Conservation (phyloP, 129 eudicot genomes). For the Arctium minus region DNA sequence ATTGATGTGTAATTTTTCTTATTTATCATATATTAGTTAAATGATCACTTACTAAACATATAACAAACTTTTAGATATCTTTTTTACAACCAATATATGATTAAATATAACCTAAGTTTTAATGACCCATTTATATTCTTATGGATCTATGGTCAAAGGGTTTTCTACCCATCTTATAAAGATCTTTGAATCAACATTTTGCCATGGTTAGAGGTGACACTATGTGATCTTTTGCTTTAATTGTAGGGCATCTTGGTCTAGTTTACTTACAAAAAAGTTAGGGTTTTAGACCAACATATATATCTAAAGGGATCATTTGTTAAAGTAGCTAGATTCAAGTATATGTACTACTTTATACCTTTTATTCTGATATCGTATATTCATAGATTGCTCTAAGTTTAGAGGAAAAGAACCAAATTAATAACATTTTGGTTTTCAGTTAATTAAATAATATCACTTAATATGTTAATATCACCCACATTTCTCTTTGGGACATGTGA, state of each 20-base stretch:
- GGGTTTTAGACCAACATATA: neutral
- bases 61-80: neutral
- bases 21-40: too few species aligned
- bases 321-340: neutral
- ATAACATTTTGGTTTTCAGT: neutral
- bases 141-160: conserved; percentile 15
- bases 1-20: too few species aligned
- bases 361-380: too few species aligned
- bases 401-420: too few species aligned
- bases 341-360: neutral
- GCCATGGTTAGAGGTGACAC: conserved; percentile 19
- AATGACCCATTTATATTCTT: neutral
- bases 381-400: neutral
- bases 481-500: too few species aligned
- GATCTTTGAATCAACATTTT: conserved; percentile 1
- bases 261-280: conserved; percentile 4
- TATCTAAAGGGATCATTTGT: neutral
- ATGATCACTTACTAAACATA: too few species aligned
- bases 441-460: too few species aligned
- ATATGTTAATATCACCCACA: too few species aligned
- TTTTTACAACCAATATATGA: neutral
- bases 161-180: conserved; percentile 15
- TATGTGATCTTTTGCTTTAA: conserved; percentile 22
- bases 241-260: conserved; percentile 16
- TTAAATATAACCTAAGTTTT: neutral